phyloP scores from a whole-genome alignment of 164 flowering plant genomes.

The Umbellularia californica region DNA sequence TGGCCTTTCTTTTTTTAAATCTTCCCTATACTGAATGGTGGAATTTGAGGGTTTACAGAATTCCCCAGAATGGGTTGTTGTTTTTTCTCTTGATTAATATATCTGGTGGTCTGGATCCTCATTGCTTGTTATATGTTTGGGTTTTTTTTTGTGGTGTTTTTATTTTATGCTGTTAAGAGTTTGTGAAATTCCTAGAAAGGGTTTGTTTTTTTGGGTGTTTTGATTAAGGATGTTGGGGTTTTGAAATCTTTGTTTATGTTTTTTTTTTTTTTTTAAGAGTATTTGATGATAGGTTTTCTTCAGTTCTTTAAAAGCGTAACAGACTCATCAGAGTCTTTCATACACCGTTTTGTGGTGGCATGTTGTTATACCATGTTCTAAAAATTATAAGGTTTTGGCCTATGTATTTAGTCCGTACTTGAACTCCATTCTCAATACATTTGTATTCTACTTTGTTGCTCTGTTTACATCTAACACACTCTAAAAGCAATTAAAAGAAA shows the following conservation, averaged over 20 bases:
- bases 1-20: background rate
- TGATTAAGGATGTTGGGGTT: background rate
- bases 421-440: too few species aligned
- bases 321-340: too few species aligned
- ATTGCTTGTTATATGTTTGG: background rate
- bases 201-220: background rate
- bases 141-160: background rate
- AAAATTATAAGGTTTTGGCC: too few species aligned
- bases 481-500: too few species aligned
- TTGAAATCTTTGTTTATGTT: background rate
- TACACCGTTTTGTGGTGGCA: too few species aligned
- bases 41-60: background rate
- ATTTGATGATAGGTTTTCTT: slow-evolving; percentile 2
- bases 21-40: background rate
- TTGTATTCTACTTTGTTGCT: too few species aligned
- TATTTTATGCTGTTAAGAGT: background rate
- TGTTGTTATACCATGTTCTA: too few species aligned
- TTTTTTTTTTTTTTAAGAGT: background rate
- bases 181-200: background rate
- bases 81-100: too few species aligned
- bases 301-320: background rate
- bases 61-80: background rate
- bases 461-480: too few species aligned
- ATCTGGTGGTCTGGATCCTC: background rate
- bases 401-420: too few species aligned